These are phyloP conservation scores for Neurospora sp. DNA, from an alignment of 495 filamentous ascomycete genomes.

Conservation along the genomic window DNA sequence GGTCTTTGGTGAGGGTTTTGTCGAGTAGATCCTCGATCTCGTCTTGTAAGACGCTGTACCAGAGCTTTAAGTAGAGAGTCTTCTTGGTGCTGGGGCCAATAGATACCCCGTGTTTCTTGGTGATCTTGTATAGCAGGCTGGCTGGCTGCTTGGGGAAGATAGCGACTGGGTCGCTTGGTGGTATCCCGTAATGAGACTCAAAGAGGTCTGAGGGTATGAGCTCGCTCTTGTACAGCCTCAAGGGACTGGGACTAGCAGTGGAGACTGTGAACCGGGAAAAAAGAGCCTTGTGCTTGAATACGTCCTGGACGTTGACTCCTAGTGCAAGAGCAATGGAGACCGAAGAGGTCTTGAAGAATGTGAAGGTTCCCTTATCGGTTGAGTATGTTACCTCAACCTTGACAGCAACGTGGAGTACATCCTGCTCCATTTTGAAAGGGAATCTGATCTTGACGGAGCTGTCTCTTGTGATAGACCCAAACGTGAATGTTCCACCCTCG, in stretches of 20 bases:
- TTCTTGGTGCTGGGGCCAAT: constrained; percentile 29
- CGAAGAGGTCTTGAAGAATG: constrained; percentile 53
- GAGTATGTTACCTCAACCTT: constrained; percentile 69
- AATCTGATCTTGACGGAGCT: constrained; percentile 50
- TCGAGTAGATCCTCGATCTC: constrained; percentile 43
- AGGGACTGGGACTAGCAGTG: constrained; percentile 60
- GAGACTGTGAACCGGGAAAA: constrained; percentile 87
- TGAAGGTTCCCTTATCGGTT: constrained; percentile 62
- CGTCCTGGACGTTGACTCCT: constrained; percentile 92
- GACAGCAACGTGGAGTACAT: constrained; percentile 59
- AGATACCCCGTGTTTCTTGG: constrained; percentile 24
- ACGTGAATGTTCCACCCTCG: constrained; percentile 56
- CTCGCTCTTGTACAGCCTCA: constrained; percentile 60
- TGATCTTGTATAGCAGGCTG: constrained; percentile 74
- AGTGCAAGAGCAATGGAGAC: constrained; percentile 65
- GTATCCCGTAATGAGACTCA: constrained; percentile 49
- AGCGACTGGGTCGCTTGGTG: constrained; percentile 42
- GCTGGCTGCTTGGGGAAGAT: constrained; percentile 77
- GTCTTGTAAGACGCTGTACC: constrained; percentile 72
- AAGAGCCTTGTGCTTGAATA: constrained; percentile 73
- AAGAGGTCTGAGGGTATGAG: constrained; percentile 62
- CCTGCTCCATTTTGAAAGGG: constrained; percentile 79
- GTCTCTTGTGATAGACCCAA: constrained; percentile 42
- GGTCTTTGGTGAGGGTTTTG: constrained; percentile 23
- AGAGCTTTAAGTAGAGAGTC: constrained; percentile 57